phyloP scores from a whole-genome alignment of 192 early-diverging fungal species.

The Coemansia sp. region DNA sequence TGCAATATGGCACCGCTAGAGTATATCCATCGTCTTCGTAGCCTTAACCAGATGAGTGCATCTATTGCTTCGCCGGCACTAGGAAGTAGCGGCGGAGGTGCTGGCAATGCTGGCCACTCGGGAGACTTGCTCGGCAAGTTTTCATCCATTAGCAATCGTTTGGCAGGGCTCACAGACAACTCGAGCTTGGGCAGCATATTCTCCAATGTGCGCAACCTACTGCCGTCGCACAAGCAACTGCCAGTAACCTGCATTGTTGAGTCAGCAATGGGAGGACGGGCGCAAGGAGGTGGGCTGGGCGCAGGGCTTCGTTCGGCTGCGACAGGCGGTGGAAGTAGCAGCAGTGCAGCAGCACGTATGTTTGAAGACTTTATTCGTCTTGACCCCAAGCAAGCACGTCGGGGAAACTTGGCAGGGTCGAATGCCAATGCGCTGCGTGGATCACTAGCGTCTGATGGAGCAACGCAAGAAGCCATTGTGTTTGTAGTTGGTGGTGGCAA shows the following conservation, averaged over 20 bases:
- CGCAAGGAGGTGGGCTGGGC: constrained; percentile 26
- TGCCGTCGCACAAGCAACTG: constrained; percentile 87
- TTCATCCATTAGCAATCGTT: constrained; percentile 64
- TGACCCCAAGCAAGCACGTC: constrained; percentile 76
- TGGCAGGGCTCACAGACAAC: constrained; percentile 72
- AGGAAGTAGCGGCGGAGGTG: constrained; percentile 1
- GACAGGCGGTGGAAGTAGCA: constrained; percentile 7
- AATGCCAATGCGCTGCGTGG: constrained; percentile 33
- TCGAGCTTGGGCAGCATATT: constrained; percentile 71
- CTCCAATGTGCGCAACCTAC: constrained; percentile 91
- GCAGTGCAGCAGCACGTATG: constrained; percentile 18
- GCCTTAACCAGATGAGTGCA: constrained; percentile 39
- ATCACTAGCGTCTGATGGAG: constrained; percentile 43
- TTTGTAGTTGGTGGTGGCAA: constrained; percentile 98
- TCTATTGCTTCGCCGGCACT: constrained; percentile 19
- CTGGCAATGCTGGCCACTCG: constrained; percentile 10
- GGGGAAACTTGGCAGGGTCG: constrained; percentile 54
- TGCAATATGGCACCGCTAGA: constrained; percentile 71
- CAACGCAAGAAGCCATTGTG: constrained; percentile 88
- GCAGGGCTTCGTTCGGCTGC: constrained; percentile 7
- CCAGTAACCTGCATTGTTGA: constrained; percentile 83
- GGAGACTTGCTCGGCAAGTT: constrained; percentile 59
- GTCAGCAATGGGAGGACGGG: constrained; percentile 71
- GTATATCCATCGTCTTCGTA: constrained; percentile 74
- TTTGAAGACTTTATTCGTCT: constrained; percentile 85